Evolutionary conservation across 1,284 basidiomycete species (phyloP).

Genomic region (Golubevia pallescens): DNA sequence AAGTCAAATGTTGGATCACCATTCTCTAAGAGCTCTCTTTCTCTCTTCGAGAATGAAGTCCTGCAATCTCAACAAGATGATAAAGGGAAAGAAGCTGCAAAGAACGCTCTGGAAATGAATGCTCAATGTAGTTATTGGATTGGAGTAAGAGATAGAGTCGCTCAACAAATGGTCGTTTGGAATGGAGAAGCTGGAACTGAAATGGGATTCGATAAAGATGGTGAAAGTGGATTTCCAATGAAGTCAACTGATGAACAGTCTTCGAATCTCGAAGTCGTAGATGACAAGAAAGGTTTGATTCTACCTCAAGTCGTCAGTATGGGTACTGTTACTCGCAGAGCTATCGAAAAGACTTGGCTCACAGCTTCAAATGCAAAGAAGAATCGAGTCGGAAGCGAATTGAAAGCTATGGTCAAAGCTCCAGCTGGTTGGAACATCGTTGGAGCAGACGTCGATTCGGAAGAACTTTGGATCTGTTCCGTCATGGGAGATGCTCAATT

Average conservation of each 20-base stretch:
- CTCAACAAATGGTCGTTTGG: conserved; percentile 94
- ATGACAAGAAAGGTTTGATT: conserved; percentile 82
- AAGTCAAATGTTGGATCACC: conserved; percentile 91
- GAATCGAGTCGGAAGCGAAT: conserved; percentile 94
- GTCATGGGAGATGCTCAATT: conserved; percentile 99
- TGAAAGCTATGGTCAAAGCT: conserved; percentile 95
- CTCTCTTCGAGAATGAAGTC: conserved; percentile 77
- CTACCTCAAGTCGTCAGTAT: conserved; percentile 95
- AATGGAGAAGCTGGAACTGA: conserved; percentile 68
- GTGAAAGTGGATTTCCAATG: conserved; percentile 16
- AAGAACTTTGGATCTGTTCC: conserved; percentile 98
- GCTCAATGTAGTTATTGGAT: conserved; percentile 98
- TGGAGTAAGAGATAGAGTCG: conserved; percentile 85
- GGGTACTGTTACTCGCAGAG: conserved; percentile 96
- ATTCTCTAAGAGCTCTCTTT: conserved; percentile 85
- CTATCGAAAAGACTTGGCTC: conserved; percentile 97
- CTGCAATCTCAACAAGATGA: conserved; percentile 71
- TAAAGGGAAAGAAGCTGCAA: conserved; percentile 74
- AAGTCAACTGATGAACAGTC: conserved; percentile 30
- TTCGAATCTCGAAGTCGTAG: conserved; percentile 33
- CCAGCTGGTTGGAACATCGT: conserved; percentile 92
- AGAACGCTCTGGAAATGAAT: conserved; percentile 87
- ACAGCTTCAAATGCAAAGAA: conserved; percentile 98
- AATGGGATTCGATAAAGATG: conserved; percentile 66
- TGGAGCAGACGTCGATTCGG: conserved; percentile 97